A percentile compares a stretch with the other conserved stretches of the same genome.
Conservation (phyloP, 73 alveolate species). For the Stentor roeselii region DNA sequence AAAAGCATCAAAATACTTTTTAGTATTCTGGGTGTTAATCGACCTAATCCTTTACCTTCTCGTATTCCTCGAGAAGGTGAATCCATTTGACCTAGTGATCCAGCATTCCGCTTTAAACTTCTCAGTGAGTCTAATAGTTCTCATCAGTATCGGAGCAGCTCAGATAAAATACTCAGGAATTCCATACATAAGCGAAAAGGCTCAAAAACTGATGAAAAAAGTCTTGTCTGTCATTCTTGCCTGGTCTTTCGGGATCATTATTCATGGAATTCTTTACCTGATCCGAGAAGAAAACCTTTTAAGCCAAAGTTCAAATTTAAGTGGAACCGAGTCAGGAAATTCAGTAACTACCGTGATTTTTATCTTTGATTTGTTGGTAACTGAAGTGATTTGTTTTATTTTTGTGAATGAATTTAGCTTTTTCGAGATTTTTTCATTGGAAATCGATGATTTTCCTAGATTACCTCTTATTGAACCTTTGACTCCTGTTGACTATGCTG, state of each 20-base stretch:
- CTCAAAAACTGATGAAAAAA: neutral
- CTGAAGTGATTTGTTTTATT: constrained; percentile 4
- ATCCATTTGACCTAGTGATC: neutral
- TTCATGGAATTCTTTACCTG: constrained; percentile 20
- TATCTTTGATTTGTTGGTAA: neutral
- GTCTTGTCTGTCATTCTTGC: neutral
- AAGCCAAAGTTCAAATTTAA: neutral
- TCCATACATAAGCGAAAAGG: neutral
- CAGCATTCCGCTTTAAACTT: neutral
- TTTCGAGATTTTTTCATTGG: neutral
- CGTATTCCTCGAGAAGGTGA: neutral
- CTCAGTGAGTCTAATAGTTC: neutral
- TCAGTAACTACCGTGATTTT: neutral
- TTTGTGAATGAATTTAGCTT: neutral
- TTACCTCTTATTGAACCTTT: neutral
- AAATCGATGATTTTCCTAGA: neutral
- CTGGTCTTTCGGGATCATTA: constrained; percentile 8
- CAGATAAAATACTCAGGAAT: constrained; percentile 15
- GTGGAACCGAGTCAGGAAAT: neutral
- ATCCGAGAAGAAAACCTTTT: neutral
- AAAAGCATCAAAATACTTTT: neutral
- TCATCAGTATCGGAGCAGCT: neutral
- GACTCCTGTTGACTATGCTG: neutral
- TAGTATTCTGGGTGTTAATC: neutral
- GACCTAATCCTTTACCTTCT: neutral